phyloP scores from a whole-genome alignment of 768 basidiomycete genomes.

The Leccinum disarticulatum region DNA sequence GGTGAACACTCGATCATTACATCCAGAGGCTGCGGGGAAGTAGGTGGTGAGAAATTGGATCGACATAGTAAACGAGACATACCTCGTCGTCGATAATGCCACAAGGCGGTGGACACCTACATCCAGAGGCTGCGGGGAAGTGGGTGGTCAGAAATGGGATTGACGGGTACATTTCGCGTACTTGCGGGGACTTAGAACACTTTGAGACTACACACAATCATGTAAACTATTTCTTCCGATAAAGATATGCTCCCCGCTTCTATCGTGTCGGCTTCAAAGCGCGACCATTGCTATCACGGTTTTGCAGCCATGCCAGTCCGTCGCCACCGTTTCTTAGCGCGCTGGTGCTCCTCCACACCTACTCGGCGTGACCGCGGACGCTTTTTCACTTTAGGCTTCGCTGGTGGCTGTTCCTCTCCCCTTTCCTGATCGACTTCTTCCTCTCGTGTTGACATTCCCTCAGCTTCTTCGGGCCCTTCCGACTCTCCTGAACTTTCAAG shows the following conservation, averaged over 20 bases:
- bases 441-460: constrained; percentile 9
- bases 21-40: no score
- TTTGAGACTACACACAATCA: background rate
- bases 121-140: no score
- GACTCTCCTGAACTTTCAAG: constrained; percentile 11
- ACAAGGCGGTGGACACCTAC: no score
- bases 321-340: constrained; percentile 15
- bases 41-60: no score
- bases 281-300: background rate
- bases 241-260: no score
- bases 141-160: no score
- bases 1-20: no score
- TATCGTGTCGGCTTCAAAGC: background rate
- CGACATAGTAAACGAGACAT: no score
- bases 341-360: constrained; percentile 14
- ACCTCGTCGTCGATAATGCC: no score
- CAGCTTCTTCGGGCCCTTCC: constrained; percentile 12
- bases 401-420: constrained; percentile 1
- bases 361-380: constrained; percentile 14
- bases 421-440: constrained; percentile 4
- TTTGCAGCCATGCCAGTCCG: constrained; percentile 3
- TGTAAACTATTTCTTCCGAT: background rate
- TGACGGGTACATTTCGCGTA: background rate
- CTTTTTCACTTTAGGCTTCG: constrained; percentile 9
- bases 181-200: background rate